Conservation (phyloP, 352 stramenopile species). For the Pythium volutum region DNA sequence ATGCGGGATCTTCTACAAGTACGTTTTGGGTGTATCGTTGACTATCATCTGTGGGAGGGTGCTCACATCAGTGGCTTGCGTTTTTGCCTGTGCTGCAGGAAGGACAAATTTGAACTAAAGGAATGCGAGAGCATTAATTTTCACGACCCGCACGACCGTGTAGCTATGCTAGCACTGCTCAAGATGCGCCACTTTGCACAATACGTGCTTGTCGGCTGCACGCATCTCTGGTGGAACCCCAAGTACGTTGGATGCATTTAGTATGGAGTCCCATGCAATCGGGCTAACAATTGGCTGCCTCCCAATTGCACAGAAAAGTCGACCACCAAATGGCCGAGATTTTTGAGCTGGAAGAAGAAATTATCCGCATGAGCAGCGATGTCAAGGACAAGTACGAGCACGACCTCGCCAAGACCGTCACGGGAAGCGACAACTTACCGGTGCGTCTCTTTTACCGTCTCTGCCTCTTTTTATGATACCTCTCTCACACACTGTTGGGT, state of each 20-base stretch:
- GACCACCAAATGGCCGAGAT: slow-evolving; percentile 86
- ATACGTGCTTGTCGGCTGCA: slow-evolving; percentile 79
- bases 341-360: slow-evolving; percentile 78
- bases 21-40: slow-evolving; percentile 4
- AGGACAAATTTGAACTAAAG: slow-evolving; percentile 84
- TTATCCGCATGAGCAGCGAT: slow-evolving; percentile 76
- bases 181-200: slow-evolving; percentile 83
- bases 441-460: slow-evolving; percentile 17
- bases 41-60: not conserved
- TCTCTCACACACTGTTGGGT: not conserved
- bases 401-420: slow-evolving; percentile 49
- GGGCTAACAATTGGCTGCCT: not conserved
- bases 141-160: slow-evolving; percentile 81
- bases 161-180: slow-evolving; percentile 80
- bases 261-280: not conserved
- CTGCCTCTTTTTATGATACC: not conserved
- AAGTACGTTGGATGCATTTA: slow-evolving; percentile 41
- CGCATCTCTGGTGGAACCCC: slow-evolving; percentile 86
- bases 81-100: slow-evolving; percentile 29
- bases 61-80: not conserved
- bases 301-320: slow-evolving; percentile 48
- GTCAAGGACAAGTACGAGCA: slow-evolving; percentile 81
- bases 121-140: slow-evolving; percentile 87
- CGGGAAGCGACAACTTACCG: slow-evolving; percentile 50
- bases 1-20: slow-evolving; percentile 89